A percentile compares a stretch with the other conserved stretches of the same genome.
These are phyloP conservation scores for Pseudisothecium myosuroides DNA, from an alignment of 225 moss, liverwort and hornwort species.

Conservation along the genomic window DNA sequence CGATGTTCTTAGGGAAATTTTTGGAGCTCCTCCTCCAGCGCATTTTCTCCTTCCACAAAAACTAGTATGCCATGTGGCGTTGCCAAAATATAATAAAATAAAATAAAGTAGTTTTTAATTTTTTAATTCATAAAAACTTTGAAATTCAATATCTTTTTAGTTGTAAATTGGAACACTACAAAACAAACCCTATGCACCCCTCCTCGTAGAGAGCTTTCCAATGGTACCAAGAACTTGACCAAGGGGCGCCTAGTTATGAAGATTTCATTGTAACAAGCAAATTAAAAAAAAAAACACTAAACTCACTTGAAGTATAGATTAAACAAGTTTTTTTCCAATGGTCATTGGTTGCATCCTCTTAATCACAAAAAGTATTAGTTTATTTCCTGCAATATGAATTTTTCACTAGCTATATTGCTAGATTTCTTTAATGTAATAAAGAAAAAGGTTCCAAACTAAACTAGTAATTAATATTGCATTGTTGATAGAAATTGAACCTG, in stretches of 20 bases:
- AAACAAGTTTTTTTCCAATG: neutral
- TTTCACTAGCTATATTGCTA: accelerated
- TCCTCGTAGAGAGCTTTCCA: neutral
- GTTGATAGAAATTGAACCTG: accelerated
- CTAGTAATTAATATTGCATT: neutral
- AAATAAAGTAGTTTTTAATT: no score
- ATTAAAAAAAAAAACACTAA: no score
- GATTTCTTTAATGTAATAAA: no score
- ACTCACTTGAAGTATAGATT: no score
- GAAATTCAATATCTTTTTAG: no score
- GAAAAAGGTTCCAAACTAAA: neutral
- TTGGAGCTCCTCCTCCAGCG: neutral
- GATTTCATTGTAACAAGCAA: no score
- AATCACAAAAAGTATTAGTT: neutral
- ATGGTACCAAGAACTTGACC: accelerated
- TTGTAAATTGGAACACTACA: neutral
- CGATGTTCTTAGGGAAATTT: neutral
- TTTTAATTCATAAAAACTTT: no score
- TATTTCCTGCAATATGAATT: neutral
- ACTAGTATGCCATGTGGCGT: no score
- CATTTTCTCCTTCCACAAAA: neutral
- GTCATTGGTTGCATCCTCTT: neutral
- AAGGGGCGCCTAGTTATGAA: accelerated
- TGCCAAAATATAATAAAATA: no score
- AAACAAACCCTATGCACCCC: neutral